A percentile compares a stretch with the other conserved stretches of the same genome.
Conservation (phyloP, 108 stramenopile species). For the Skeletonema costatum region DNA sequence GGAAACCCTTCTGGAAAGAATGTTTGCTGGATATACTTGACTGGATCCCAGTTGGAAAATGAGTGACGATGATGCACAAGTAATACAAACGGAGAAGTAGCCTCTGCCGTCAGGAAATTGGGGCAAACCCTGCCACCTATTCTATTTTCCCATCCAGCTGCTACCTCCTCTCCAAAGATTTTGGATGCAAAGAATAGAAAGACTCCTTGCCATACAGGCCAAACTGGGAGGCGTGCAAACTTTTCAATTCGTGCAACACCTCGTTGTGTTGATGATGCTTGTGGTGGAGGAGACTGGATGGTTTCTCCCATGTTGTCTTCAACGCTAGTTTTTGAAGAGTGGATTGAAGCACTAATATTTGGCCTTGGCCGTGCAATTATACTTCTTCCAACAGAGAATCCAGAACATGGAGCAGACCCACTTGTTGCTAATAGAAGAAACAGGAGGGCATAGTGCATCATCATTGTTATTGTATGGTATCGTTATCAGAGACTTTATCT, state of each 20-base stretch:
- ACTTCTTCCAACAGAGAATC: background rate
- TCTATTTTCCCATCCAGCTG: conserved; percentile 56
- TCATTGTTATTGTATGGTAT: background rate
- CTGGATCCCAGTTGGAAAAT: conserved; percentile 72
- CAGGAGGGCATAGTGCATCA: background rate
- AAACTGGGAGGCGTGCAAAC: conserved; percentile 73
- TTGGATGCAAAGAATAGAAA: conserved; percentile 61
- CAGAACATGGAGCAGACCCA: background rate
- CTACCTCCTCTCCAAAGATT: conserved; percentile 51
- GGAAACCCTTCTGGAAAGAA: conserved; percentile 90
- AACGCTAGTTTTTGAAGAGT: background rate
- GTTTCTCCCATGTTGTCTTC: background rate
- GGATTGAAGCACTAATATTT: background rate
- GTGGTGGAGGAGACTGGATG: background rate
- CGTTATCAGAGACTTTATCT: too few species aligned
- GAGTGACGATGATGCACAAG: conserved; percentile 87
- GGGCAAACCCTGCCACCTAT: conserved; percentile 82
- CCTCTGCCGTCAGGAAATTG: conserved; percentile 57
- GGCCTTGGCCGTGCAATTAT: background rate
- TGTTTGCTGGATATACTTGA: conserved; percentile 59
- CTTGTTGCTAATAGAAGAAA: background rate
- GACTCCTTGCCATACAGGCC: conserved; percentile 82
- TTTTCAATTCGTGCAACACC: conserved; percentile 49
- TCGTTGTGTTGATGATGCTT: conserved; percentile 11
- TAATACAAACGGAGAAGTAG: conserved; percentile 80